Base-by-base conservation (phyloP, 2,329 filamentous ascomycete genomes). In the Cryphonectria radicalis region DNA sequence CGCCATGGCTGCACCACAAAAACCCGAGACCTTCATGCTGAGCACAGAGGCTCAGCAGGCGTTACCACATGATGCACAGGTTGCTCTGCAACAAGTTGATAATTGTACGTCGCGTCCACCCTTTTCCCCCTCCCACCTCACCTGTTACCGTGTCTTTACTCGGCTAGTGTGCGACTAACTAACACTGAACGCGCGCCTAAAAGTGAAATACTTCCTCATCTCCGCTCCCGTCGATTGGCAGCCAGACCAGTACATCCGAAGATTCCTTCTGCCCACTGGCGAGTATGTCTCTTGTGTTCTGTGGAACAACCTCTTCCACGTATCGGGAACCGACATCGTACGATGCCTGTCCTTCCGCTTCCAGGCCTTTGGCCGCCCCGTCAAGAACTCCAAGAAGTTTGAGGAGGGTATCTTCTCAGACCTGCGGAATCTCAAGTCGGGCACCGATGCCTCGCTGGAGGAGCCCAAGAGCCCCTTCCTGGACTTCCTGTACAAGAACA, bases 351-450 rank as follows among this genome's bases (percentile, higher is more conserved):
- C 96, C 10, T 99, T 99, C 86, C 89, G 96, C 80, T 99, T 99
- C 85, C 96, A 98, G 85, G 96, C 96, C 67, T 99, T 99, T 80
- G 96, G 96, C 77, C 93, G 96, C 70, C 96, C 96, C 0, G 96
- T 99, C 73, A 98, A 98, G 88, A 99, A 99, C 86, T 97, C 95
- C 57, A 99, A 99, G 87, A 99, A 99, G 84, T 99, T 99, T 80
- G 96, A 99, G 83, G 96, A 99, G 83, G 96, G 96, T 77, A 98
- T 99, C 83, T 99, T 99, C 84, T 99, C 96, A 60, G 96, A 99
- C 81, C 86, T 99, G 81, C 93, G 96, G 82, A 99, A 99, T 82
- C 89, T 99, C 76, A 99, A 99, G 85, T 97, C 96, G 35, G 96
- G 96, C 75, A 98, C 95, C 77, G 96, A 99, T 86, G 96, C 96